Conservation (phyloP, 306 rosid genomes). For the Citrullus mucosospermus region DNA sequence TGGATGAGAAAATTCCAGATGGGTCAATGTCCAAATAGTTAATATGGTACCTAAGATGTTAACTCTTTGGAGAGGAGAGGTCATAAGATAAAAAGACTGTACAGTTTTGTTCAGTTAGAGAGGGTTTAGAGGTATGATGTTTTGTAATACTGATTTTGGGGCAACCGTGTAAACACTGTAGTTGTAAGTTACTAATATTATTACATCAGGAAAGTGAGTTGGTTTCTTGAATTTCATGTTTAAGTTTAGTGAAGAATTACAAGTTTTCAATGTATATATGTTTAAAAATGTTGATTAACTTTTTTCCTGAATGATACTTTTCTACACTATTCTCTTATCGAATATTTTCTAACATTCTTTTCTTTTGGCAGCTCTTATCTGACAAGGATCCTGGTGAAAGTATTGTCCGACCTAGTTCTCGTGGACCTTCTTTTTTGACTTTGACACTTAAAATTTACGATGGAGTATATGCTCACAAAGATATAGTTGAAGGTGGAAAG, state of each 20-base stretch:
- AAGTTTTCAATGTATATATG: neutral
- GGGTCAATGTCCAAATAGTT: neutral
- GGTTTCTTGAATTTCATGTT: neutral
- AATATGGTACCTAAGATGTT: neutral
- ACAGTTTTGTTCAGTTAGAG: neutral
- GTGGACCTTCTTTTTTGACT: conserved; percentile 89
- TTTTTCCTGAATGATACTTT: neutral
- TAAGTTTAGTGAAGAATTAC: neutral
- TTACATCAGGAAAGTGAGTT: neutral
- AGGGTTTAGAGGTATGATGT: neutral
- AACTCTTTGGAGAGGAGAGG: neutral
- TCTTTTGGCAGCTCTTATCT: conserved; percentile 54
- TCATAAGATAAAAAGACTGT: neutral
- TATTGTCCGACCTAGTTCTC: conserved; percentile 85
- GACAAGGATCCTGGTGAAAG: conserved; percentile 98
- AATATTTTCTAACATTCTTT: neutral
- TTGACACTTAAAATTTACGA: conserved; percentile 82
- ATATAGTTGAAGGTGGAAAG: conserved; percentile 94
- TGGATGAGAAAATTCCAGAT: neutral
- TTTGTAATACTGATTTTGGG: neutral
- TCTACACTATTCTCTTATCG: neutral
- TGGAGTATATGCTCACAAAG: conserved; percentile 98
- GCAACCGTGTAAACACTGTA: neutral
- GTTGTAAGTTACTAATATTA: neutral
- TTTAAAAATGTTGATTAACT: neutral